Percentiles rank a stretch among this genome's conserved stretches.
These are phyloP conservation scores for Trichophyton verrucosum DNA, from an alignment of 2,329 filamentous ascomycete species.

Conservation along the genomic window DNA sequence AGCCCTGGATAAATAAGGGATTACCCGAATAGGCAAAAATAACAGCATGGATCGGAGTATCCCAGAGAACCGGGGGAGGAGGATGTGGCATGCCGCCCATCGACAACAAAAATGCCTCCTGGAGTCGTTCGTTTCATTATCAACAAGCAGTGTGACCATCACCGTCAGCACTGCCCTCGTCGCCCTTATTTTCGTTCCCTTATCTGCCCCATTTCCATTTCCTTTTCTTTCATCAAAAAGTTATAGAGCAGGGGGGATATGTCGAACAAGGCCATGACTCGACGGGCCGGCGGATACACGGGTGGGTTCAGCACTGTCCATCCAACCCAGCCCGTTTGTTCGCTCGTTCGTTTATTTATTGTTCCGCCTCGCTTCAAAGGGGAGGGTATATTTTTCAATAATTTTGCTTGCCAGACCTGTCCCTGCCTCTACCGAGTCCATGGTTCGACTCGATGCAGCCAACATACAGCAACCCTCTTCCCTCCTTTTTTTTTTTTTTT, in stretches of 20 bases:
- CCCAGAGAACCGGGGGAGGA: neutral
- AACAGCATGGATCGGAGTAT: neutral
- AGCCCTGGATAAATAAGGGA: neutral
- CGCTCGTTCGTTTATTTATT: neutral
- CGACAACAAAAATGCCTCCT: neutral
- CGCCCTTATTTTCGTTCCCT: too few relatives aligned
- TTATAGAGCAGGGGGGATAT: neutral
- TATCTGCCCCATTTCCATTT: neutral
- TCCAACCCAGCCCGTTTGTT: neutral
- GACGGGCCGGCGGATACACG: neutral
- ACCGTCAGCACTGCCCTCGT: too few relatives aligned
- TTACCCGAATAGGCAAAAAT: neutral
- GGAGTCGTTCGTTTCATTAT: neutral
- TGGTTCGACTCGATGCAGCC: neutral
- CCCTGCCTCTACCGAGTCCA: neutral
- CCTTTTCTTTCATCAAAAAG: neutral
- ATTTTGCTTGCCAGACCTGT: neutral
- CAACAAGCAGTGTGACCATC: too few relatives aligned
- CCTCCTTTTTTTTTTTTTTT: too few relatives aligned
- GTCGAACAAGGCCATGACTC: neutral
- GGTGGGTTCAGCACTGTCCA: neutral
- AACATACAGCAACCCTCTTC: neutral
- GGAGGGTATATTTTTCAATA: too few relatives aligned
- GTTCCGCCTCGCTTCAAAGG: neutral
- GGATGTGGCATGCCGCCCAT: too few relatives aligned